Evolutionary conservation across 306 rosid species (phyloP).

Genomic region (Datisca glomerata): DNA sequence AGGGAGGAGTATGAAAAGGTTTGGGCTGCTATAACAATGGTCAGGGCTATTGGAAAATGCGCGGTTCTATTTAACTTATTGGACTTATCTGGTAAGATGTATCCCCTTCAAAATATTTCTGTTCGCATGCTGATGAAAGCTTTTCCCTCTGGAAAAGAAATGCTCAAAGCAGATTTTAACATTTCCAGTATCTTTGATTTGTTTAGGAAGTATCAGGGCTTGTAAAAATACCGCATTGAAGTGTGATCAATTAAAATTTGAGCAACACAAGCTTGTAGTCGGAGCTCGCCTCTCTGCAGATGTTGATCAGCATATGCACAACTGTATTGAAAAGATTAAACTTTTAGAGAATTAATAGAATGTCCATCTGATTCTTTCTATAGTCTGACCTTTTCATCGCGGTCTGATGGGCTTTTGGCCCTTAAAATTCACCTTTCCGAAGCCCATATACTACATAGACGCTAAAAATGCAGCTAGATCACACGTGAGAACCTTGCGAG

Average conservation of each 20-base stretch:
- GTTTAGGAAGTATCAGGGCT: slow-evolving; percentile 55
- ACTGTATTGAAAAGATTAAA: slow-evolving; percentile 45
- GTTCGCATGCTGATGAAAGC: too few relatives aligned
- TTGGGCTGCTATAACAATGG: slow-evolving; percentile 73
- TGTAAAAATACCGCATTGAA: slow-evolving; percentile 55
- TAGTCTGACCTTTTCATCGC: too few relatives aligned
- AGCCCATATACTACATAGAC: too few relatives aligned
- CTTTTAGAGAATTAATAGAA: too few relatives aligned
- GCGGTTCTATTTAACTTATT: slow-evolving; percentile 55
- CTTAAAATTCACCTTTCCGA: too few relatives aligned
- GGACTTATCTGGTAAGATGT: slow-evolving; percentile 53
- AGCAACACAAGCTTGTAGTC: slow-evolving; percentile 49
- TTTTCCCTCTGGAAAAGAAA: too few relatives aligned
- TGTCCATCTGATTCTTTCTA: too few relatives aligned
- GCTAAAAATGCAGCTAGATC: too few relatives aligned
- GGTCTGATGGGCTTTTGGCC: too few relatives aligned
- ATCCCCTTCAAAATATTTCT: background rate
- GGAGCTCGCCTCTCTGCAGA: slow-evolving; percentile 38
- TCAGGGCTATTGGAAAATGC: slow-evolving; percentile 44
- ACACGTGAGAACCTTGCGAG: too few relatives aligned
- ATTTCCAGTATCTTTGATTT: background rate
- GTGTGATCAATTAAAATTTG: slow-evolving; percentile 59
- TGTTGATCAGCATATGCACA: slow-evolving; percentile 44
- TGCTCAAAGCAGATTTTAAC: background rate
- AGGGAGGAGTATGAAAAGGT: slow-evolving; percentile 66